phyloP scores from a whole-genome alignment of 177 flowering plant genomes.

The Tripterygium wilfordii region DNA sequence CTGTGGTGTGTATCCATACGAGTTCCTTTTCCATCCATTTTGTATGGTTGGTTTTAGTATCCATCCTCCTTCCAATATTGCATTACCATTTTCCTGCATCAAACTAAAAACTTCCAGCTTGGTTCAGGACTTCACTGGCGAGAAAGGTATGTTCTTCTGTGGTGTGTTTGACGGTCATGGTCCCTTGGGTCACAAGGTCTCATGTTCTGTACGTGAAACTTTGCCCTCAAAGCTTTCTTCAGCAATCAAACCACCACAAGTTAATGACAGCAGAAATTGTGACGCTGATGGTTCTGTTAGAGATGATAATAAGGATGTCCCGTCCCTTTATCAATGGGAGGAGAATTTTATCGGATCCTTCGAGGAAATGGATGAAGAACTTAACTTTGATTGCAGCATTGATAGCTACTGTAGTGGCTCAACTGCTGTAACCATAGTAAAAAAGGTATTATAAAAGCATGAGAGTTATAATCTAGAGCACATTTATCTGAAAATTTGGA shows the following conservation, averaged over 20 bases:
- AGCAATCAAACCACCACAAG: constrained; percentile 13
- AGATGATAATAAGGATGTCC: not conserved
- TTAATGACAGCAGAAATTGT: not conserved
- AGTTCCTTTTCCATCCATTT: too few relatives aligned
- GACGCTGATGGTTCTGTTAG: constrained; percentile 1
- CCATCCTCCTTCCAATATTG: not conserved
- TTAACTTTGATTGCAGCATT: constrained; percentile 28
- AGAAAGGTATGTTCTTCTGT: constrained; percentile 49
- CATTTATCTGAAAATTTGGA: too few relatives aligned
- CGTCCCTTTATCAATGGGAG: constrained; percentile 34
- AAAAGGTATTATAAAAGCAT: too few relatives aligned
- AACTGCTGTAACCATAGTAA: constrained; percentile 66
- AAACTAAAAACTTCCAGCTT: not conserved
- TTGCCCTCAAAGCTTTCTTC: constrained; percentile 57
- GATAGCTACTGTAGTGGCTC: constrained; percentile 75
- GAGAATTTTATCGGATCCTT: constrained; percentile 38
- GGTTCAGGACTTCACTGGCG: constrained; percentile 50
- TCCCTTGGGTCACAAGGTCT: constrained; percentile 68
- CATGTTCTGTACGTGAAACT: constrained; percentile 47
- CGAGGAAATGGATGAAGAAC: constrained; percentile 59
- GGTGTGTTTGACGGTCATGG: constrained; percentile 97
- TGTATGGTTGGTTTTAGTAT: not conserved
- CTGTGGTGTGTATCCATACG: too few relatives aligned
- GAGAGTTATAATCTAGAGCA: too few relatives aligned
- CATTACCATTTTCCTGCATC: not conserved